Conservation (phyloP, 1,284 basidiomycete genomes). For the Ceratobasidium sp. region DNA sequence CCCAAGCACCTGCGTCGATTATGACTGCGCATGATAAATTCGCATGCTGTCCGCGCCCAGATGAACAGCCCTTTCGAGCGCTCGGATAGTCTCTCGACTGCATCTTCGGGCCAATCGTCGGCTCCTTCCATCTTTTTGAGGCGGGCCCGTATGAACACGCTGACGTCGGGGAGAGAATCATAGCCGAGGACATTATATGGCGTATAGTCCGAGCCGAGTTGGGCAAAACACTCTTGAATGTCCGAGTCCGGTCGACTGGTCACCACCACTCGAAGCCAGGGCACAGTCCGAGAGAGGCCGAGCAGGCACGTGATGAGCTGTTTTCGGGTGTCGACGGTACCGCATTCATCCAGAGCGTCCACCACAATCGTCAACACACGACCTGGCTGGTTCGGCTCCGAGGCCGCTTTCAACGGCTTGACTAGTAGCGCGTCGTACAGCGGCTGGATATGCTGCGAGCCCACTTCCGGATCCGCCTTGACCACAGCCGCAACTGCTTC, state of each 20-base stretch:
- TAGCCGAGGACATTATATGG: not conserved
- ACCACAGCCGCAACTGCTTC: not conserved
- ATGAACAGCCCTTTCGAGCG: too few relatives aligned
- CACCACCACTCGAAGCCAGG: not conserved
- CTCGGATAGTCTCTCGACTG: too few relatives aligned
- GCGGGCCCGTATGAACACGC: not conserved
- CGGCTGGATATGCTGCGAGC: not conserved
- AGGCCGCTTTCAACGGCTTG: slow-evolving; percentile 1
- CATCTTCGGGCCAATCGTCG: not conserved
- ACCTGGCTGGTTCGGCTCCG: not conserved
- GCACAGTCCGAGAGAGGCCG: not conserved
- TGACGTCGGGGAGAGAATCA: too few relatives aligned
- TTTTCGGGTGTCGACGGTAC: not conserved
- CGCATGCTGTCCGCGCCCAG: not conserved
- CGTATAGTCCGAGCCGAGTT: too few relatives aligned
- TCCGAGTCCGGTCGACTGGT: slow-evolving; percentile 18
- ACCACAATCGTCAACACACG: slow-evolving; percentile 13
- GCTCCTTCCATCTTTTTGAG: too few relatives aligned
- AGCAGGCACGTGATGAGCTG: not conserved
- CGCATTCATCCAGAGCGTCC: slow-evolving; percentile 47
- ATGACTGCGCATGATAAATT: slow-evolving; percentile 1
- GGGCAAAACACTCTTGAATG: slow-evolving; percentile 10
- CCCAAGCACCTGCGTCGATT: not conserved
- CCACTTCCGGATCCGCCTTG: not conserved
- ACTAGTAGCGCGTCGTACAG: not conserved